Evolutionary conservation across 495 filamentous ascomycete species (phyloP), one percentile per base, ranked within the genome.

Genomic region (Penicillium angulare): DNA sequence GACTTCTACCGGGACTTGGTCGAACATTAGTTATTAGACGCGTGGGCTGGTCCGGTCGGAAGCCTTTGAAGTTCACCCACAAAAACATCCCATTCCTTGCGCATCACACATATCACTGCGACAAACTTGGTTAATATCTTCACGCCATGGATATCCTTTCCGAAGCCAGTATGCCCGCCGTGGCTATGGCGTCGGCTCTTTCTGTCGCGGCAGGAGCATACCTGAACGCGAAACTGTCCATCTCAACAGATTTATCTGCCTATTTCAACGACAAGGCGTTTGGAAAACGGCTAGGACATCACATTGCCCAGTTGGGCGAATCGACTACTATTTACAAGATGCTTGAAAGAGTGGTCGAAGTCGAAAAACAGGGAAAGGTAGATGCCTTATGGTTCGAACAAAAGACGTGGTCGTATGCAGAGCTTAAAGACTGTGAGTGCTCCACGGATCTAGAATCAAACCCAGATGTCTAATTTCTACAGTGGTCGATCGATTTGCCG

Each of bases 311-410:
- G 22, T 52, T 80, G 8, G 76, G 73, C 3, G 75, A 75, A 50
- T 65, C 67, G 8, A 50, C 65, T 10, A 78, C 74, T 0, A 53
- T 76, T 15, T 79, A 77, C 55, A 65, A 64, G 36, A 63, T 79
- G 60, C 68, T 80, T 5, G 61, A 72, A 42, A 60, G 63, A n/a
- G 61, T 70, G 0, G 62, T 76, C 10, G 70, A 72, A 9, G 64
- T 72, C 3, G 65, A 76, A 5, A 61, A 64, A 3, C 55, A 68
- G 22, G 69, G 65, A 4, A 47, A 56, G 0, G 35, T 32, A 3
- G 74, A 79, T 39, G 72, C 71, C 5, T 52, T 80, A 15, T 80
- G 77, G 77, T 79, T 79, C 61, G 77, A 80, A 47, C 65, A 73
- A 3, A 72, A 68, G 53, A 73, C 67, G 13, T 78, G 77, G 77